Evolutionary conservation across 2,329 filamentous ascomycete genomes (phyloP).

Genomic region (Aspergillus sp.): DNA sequence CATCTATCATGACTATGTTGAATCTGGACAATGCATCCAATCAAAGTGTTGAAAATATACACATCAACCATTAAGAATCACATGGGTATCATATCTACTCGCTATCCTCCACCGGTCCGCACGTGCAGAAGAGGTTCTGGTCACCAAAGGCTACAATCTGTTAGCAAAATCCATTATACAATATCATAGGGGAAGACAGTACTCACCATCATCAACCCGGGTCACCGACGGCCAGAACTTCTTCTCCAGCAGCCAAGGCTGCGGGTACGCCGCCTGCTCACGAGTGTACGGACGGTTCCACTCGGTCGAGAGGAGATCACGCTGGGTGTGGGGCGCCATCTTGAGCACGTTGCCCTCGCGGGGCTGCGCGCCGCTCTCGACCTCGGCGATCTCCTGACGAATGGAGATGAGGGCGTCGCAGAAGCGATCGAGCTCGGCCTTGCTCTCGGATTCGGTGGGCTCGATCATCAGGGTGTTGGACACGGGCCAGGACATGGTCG

Average conservation of each 20-base stretch:
- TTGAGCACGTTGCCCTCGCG: slow-evolving; percentile 80
- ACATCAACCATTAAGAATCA: slow-evolving; percentile 13
- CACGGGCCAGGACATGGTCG: slow-evolving; percentile 96
- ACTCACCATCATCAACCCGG: slow-evolving; percentile 81
- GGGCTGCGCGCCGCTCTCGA: slow-evolving; percentile 76
- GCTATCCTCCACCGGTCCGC: slow-evolving; percentile 71
- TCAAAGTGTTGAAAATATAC: slow-evolving; percentile 16
- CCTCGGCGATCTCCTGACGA: slow-evolving; percentile 74
- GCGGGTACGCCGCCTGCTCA: slow-evolving; percentile 81
- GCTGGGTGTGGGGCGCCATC: slow-evolving; percentile 81
- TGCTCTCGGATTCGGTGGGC: slow-evolving; percentile 89
- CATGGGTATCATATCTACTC: slow-evolving; percentile 42
- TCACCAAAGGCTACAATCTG: slow-evolving; percentile 71
- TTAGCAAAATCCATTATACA: slow-evolving; percentile 21
- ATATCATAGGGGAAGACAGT: too few species aligned
- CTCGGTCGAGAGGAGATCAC: slow-evolving; percentile 70
- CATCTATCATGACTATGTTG: slow-evolving; percentile 28
- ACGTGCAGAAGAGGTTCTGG: slow-evolving; percentile 91
- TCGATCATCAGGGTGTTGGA: slow-evolving; percentile 97
- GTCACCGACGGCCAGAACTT: slow-evolving; percentile 95
- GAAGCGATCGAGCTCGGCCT: slow-evolving; percentile 90
- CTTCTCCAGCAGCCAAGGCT: slow-evolving; percentile 82
- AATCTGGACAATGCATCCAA: slow-evolving; percentile 17
- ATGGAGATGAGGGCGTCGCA: slow-evolving; percentile 86
- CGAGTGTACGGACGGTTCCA: slow-evolving; percentile 82